Evolutionary conservation across 345 rosid species (phyloP).

Genomic region (Citrus australasica): DNA sequence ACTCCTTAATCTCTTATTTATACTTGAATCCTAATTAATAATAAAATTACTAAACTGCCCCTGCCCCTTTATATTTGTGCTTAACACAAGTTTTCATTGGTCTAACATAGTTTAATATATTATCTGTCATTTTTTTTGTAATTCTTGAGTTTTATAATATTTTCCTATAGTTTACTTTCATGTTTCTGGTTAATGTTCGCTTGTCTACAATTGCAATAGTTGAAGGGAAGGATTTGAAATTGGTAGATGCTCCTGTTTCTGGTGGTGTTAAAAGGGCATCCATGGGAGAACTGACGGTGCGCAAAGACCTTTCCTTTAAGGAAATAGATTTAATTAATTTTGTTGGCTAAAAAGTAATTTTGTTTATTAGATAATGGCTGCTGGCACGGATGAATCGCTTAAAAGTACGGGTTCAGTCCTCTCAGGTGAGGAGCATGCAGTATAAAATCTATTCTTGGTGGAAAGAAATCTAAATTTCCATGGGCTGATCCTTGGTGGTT

Average conservation of each 20-base stretch:
- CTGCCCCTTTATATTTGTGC: no score
- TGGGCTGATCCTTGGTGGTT: conserved; percentile 22
- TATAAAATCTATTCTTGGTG: conserved; percentile 10
- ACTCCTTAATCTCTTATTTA: no score
- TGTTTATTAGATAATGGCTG: conserved; percentile 77
- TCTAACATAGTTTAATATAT: no score
- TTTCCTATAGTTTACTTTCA: neutral
- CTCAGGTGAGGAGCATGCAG: conserved; percentile 45
- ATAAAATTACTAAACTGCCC: no score
- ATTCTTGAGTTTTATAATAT: neutral
- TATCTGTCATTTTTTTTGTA: neutral
- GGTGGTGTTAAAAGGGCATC: conserved; percentile 95
- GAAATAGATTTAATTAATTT: conserved; percentile 14
- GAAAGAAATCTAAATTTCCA: conserved; percentile 10
- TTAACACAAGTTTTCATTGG: no score
- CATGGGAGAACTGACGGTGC: conserved; percentile 83
- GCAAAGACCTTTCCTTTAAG: conserved; percentile 13
- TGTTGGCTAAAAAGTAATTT: conserved; percentile 9
- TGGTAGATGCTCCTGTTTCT: conserved; percentile 98
- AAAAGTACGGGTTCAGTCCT: conserved; percentile 61
- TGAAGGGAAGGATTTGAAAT: conserved; percentile 72
- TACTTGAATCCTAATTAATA: no score
- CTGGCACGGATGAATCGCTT: conserved; percentile 82
- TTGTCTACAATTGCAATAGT: conserved; percentile 31
- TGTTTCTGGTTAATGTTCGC: neutral